phyloP scores from a whole-genome alignment of 768 basidiomycete species.

The Panellus pusillus region DNA sequence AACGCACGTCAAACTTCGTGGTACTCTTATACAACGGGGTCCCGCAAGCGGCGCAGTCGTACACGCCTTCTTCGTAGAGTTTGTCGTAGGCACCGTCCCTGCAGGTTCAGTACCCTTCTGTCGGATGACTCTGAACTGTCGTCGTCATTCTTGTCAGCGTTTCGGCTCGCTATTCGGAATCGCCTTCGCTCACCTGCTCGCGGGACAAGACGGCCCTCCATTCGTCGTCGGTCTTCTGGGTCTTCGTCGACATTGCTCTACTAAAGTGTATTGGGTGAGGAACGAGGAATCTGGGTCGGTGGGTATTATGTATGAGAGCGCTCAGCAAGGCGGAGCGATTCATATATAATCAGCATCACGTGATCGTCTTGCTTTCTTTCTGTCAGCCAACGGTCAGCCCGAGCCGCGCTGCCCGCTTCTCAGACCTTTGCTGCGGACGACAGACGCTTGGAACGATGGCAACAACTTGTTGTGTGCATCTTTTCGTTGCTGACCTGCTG shows the following conservation, averaged over 20 bases:
- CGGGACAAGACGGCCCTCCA: slow-evolving; percentile 81
- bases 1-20: slow-evolving; percentile 77
- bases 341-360: slow-evolving; percentile 7
- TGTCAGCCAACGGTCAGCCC: background rate
- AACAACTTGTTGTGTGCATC: no score
- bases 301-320: background rate
- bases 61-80: slow-evolving; percentile 63
- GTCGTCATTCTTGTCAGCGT: background rate
- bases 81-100: slow-evolving; percentile 79
- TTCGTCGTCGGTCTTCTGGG: slow-evolving; percentile 66
- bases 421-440: no score
- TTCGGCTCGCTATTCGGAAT: no score
- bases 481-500: no score
- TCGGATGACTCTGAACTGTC: slow-evolving; percentile 81
- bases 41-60: slow-evolving; percentile 76
- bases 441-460: no score
- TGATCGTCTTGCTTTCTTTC: background rate
- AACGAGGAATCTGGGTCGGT: background rate
- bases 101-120: slow-evolving; percentile 85
- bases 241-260: slow-evolving; percentile 37
- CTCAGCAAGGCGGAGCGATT: background rate
- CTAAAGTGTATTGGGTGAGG: slow-evolving; percentile 1
- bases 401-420: no score
- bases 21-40: slow-evolving; percentile 84
- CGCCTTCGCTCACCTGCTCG: slow-evolving; percentile 62